Evolutionary conservation across 2,329 filamentous ascomycete genomes (phyloP).

Genomic region (Colletotrichum higginsianum): DNA sequence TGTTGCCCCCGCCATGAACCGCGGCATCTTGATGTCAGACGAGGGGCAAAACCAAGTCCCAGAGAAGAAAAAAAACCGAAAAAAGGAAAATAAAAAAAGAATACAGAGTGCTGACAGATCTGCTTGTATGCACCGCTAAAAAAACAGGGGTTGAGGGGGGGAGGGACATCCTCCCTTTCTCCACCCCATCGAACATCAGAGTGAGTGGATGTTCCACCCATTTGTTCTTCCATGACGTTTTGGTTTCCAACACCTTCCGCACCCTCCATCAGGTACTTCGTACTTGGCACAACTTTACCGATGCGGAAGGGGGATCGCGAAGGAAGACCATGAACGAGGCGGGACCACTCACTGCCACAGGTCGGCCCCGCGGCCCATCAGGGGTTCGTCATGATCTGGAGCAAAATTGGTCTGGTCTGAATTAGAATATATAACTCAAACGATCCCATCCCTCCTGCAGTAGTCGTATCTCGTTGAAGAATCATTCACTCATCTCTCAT

Average conservation of each 20-base stretch:
- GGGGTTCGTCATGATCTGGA: slow-evolving; percentile 16
- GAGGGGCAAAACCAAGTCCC: slow-evolving; percentile 25
- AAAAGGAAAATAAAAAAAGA: background rate
- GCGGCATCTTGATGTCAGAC: slow-evolving; percentile 36
- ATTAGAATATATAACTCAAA: slow-evolving; percentile 18
- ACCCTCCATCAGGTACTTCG: background rate
- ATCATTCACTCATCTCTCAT: background rate
- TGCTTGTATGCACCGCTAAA: background rate
- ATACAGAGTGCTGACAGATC: slow-evolving; percentile 11
- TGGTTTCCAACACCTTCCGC: slow-evolving; percentile 29
- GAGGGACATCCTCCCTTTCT: background rate
- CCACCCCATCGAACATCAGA: slow-evolving; percentile 2
- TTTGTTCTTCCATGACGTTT: slow-evolving; percentile 40
- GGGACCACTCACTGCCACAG: background rate
- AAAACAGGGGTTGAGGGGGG: background rate
- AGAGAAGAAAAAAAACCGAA: background rate
- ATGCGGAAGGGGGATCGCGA: background rate
- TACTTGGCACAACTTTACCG: background rate
- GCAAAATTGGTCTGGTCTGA: background rate
- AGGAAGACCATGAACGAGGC: background rate
- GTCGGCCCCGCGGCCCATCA: slow-evolving; percentile 27
- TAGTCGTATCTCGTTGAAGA: background rate
- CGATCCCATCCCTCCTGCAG: background rate
- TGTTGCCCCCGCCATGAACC: slow-evolving; percentile 29
- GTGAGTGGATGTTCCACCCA: slow-evolving; percentile 18